phyloP scores from a whole-genome alignment of 78 protist species.

The Polysphondylium violaceum region DNA sequence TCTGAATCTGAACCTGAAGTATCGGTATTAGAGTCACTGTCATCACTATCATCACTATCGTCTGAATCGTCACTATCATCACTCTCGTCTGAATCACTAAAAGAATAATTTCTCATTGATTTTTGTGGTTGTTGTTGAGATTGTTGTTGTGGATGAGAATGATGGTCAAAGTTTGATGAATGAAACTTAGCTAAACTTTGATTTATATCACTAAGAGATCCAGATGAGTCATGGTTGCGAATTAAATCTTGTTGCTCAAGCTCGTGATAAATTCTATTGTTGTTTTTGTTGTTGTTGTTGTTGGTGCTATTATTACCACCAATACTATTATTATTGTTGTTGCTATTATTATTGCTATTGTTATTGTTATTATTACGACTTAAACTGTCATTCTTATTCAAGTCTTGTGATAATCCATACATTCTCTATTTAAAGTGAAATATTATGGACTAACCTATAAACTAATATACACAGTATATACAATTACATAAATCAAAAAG shows the following conservation, averaged over 20 bases:
- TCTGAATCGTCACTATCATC: neutral
- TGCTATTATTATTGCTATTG: no score
- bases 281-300: neutral
- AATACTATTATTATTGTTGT: neutral
- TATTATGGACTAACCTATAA: neutral
- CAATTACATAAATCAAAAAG: neutral
- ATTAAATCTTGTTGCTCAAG: neutral
- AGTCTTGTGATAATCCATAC: no score
- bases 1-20: neutral
- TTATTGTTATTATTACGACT: no score
- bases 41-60: neutral
- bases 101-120: neutral
- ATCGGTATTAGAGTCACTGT: neutral
- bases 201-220: slow-evolving; percentile 8
- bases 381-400: neutral
- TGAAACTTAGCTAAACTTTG: neutral
- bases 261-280: neutral
- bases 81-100: neutral
- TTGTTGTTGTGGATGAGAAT: neutral
- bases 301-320: neutral
- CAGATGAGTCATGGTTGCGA: neutral
- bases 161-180: neutral
- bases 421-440: neutral
- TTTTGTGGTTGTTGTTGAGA: neutral
- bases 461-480: no score